Evolutionary conservation across 148 eudicot genomes (phyloP).

Genomic region (Amaranthus hypochondriacus): DNA sequence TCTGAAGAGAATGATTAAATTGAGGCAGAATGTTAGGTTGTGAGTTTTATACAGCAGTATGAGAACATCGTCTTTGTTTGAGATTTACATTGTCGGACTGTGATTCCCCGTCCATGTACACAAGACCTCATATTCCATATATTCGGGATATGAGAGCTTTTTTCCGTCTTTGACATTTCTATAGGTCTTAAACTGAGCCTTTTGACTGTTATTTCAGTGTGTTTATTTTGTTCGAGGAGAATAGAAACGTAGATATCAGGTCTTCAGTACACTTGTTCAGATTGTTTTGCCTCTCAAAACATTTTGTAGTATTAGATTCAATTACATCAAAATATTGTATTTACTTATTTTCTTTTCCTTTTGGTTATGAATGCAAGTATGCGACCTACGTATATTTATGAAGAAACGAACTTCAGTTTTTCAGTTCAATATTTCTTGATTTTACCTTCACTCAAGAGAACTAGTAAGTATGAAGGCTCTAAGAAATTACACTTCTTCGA

Average conservation of each 20-base stretch:
- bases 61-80: slow-evolving; percentile 9
- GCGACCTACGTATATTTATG: too few relatives aligned
- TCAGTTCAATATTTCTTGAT: too few relatives aligned
- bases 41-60: slow-evolving; percentile 13
- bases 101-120: slow-evolving; percentile 23
- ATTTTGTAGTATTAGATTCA: slow-evolving; percentile 16
- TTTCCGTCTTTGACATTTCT: slow-evolving; percentile 4
- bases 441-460: too few relatives aligned
- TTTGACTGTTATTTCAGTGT: slow-evolving; percentile 17
- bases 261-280: slow-evolving; percentile 14
- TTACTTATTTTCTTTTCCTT: neutral
- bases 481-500: too few relatives aligned
- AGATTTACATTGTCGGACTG: slow-evolving; percentile 9
- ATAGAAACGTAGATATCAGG: slow-evolving; percentile 19
- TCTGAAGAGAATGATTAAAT: slow-evolving; percentile 70
- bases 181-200: slow-evolving; percentile 17
- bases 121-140: slow-evolving; percentile 1
- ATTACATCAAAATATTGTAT: neutral
- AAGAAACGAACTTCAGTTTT: too few relatives aligned
- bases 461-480: too few relatives aligned
- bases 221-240: slow-evolving; percentile 14
- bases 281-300: slow-evolving; percentile 15
- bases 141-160: slow-evolving; percentile 17
- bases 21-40: slow-evolving; percentile 53
- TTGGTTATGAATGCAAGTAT: neutral